A percentile compares a stretch with the other conserved stretches of the same genome.
Conservation (phyloP, 1,284 basidiomycete genomes). For the Ustilago xerochloae region DNA sequence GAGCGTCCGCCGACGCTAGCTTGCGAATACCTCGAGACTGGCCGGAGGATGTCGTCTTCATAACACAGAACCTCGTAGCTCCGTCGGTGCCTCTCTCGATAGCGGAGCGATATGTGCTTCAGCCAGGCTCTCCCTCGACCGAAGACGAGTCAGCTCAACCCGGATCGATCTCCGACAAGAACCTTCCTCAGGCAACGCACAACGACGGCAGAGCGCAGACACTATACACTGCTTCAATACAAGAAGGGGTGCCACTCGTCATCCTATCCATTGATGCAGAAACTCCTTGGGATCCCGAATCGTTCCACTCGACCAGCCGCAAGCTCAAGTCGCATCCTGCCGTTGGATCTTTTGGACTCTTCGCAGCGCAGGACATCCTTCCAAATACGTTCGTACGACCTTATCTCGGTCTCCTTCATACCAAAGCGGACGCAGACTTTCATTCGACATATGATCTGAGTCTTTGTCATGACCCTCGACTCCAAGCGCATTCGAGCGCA, state of each 20-base stretch:
- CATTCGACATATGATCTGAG: constrained; percentile 83
- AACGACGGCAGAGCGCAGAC: constrained; percentile 6
- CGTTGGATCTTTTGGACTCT: constrained; percentile 83
- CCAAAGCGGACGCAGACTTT: constrained; percentile 73
- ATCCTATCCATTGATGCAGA: constrained; percentile 16
- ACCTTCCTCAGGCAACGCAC: constrained; percentile 31
- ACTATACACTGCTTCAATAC: constrained; percentile 19
- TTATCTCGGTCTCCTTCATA: constrained; percentile 86
- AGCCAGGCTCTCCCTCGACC: neutral
- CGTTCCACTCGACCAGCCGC: constrained; percentile 31
- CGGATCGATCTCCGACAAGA: neutral
- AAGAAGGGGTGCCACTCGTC: constrained; percentile 14
- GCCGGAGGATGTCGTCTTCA: constrained; percentile 29
- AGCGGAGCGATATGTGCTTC: constrained; percentile 26
- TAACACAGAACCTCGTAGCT: constrained; percentile 37
- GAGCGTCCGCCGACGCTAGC: neutral
- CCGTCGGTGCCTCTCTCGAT: constrained; percentile 15
- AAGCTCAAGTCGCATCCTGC: constrained; percentile 75
- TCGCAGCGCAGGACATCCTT: constrained; percentile 78
- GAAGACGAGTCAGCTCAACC: neutral
- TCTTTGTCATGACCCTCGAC: constrained; percentile 23
- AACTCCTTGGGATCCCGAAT: constrained; percentile 26
- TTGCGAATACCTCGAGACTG: constrained; percentile 20
- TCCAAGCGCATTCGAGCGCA: neutral
- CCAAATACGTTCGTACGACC: constrained; percentile 78